phyloP scores from a whole-genome alignment of 192 early-diverging fungal genomes.

The Lobulomyces angularis region DNA sequence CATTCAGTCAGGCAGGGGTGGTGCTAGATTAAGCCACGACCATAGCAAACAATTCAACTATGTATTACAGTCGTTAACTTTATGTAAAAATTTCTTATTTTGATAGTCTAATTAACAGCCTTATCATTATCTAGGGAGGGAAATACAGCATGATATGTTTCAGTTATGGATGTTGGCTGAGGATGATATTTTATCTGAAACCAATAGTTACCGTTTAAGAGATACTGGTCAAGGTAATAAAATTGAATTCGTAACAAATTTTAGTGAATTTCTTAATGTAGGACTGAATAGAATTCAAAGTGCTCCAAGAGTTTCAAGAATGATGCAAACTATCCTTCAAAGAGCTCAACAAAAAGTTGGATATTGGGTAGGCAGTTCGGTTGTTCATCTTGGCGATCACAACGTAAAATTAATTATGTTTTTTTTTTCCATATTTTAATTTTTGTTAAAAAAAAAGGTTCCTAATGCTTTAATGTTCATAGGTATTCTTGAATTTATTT shows the following conservation, averaged over 20 bases:
- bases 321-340: constrained; percentile 83
- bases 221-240: constrained; percentile 97
- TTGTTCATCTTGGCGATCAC: constrained; percentile 94
- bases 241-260: constrained; percentile 62
- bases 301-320: constrained; percentile 67
- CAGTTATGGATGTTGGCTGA: constrained; percentile 88
- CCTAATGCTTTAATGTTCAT: constrained; percentile 98
- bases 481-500: constrained; percentile 62
- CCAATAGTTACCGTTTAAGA: constrained; percentile 71
- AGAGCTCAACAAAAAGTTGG: constrained; percentile 71
- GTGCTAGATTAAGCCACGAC: constrained; percentile 81
- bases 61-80: constrained; percentile 80
- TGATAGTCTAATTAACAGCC: constrained; percentile 4
- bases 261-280: constrained; percentile 2
- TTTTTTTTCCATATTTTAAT: too few species aligned
- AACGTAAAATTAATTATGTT: too few species aligned
- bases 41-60: constrained; percentile 90
- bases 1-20: constrained; percentile 67
- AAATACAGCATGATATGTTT: constrained; percentile 65
- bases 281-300: not conserved
- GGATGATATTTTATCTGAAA: constrained; percentile 62
- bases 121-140: not conserved
- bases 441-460: constrained; percentile 54
- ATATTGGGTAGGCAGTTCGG: constrained; percentile 86
- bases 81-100: constrained; percentile 93